These are phyloP conservation scores for Xerocomus brunneocitrinus DNA, from an alignment of 768 basidiomycete species.

Conservation along the genomic window DNA sequence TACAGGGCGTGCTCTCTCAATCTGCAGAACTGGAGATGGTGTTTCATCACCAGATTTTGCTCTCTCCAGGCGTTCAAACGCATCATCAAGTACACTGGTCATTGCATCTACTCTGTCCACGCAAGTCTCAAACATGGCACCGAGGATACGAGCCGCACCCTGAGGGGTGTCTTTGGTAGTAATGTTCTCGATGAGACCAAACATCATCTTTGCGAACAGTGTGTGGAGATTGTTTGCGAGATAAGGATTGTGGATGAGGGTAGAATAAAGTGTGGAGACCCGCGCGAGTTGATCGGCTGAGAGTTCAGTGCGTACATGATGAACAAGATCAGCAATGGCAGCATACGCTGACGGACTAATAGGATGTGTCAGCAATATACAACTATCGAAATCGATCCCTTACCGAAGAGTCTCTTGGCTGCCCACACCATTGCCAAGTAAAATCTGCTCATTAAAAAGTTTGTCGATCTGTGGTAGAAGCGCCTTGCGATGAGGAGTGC, in stretches of 20 bases:
- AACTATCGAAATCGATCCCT: conserved; percentile 12
- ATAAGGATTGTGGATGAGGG: conserved; percentile 84
- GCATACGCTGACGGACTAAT: conserved; percentile 74
- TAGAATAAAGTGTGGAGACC: conserved; percentile 80
- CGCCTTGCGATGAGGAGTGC: conserved; percentile 69
- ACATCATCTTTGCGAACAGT: conserved; percentile 88
- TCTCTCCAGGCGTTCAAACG: conserved; percentile 46
- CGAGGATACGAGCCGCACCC: conserved; percentile 65
- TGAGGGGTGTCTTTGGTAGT: conserved; percentile 66
- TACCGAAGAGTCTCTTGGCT: conserved; percentile 83
- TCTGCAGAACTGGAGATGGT: conserved; percentile 53
- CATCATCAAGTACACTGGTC: conserved; percentile 50
- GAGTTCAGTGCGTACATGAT: conserved; percentile 84
- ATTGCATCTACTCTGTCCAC: conserved; percentile 83
- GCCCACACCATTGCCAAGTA: conserved; percentile 80
- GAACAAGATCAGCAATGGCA: conserved; percentile 88
- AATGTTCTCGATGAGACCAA: conserved; percentile 82
- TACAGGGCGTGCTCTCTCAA: conserved; percentile 86
- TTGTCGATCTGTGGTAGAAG: conserved; percentile 83
- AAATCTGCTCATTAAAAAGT: conserved; percentile 83
- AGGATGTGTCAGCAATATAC: conserved; percentile 2
- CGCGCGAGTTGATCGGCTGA: conserved; percentile 68
- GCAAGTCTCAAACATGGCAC: conserved; percentile 74
- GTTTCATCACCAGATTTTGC: conserved; percentile 37
- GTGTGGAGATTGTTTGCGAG: conserved; percentile 79